Evolutionary conservation across 495 filamentous ascomycete species (phyloP).

Genomic region (Trichoderma erinaceum): DNA sequence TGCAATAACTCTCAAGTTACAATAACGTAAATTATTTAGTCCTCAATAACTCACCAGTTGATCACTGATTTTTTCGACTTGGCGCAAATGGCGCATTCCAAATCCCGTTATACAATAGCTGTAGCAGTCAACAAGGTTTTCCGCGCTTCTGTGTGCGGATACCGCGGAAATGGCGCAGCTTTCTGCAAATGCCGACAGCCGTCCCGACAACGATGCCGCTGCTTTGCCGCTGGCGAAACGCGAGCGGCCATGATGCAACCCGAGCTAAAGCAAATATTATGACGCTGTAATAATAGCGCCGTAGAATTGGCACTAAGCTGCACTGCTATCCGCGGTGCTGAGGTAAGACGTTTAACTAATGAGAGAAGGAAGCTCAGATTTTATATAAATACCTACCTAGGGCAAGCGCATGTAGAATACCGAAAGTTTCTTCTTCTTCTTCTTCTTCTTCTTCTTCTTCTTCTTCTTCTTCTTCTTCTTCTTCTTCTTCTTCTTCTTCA

Average conservation of each 20-base stretch:
- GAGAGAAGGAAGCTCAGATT: background rate
- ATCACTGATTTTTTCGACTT: background rate
- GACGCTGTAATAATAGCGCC: too few relatives aligned
- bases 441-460: background rate
- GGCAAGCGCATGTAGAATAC: background rate
- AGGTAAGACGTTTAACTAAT: background rate
- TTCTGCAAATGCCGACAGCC: background rate
- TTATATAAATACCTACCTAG: background rate
- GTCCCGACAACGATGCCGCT: background rate
- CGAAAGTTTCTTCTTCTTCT: background rate
- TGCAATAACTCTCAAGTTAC: background rate
- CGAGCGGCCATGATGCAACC: background rate
- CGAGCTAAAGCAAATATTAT: background rate
- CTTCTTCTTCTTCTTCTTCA: background rate
- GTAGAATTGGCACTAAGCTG: too few relatives aligned
- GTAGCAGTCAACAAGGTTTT: background rate
- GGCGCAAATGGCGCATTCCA: background rate
- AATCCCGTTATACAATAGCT: background rate
- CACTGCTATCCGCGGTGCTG: too few relatives aligned
- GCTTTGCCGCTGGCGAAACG: background rate
- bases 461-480: background rate
- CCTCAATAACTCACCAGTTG: background rate
- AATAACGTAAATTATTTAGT: background rate
- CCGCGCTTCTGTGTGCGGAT: background rate
- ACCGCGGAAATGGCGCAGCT: slow-evolving; percentile 5